phyloP scores from a whole-genome alignment of 495 filamentous ascomycete species.

The Neurospora sp. region DNA sequence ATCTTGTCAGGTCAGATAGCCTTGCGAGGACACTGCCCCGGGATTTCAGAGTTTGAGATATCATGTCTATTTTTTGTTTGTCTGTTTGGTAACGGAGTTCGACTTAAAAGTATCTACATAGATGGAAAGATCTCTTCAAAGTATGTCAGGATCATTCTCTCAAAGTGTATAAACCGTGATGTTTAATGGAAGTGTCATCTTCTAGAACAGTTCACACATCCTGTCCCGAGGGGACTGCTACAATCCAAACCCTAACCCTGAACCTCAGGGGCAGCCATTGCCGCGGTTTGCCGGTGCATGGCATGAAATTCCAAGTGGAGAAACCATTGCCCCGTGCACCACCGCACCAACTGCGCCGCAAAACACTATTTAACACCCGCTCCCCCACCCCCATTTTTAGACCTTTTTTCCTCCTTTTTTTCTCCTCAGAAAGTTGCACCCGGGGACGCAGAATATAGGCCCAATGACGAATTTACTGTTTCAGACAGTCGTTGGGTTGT shows the following conservation, averaged over 20 bases:
- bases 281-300: neutral
- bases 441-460: slow-evolving; percentile 34
- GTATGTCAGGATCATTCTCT: neutral
- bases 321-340: neutral
- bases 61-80: neutral
- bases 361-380: neutral
- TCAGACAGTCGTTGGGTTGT: slow-evolving; percentile 32
- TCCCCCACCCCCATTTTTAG: neutral
- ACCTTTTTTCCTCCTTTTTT: slow-evolving; percentile 12
- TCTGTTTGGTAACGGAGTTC: neutral
- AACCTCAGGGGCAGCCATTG: neutral
- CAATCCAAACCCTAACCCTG: neutral
- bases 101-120: neutral
- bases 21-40: neutral
- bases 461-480: slow-evolving; percentile 18
- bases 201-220: neutral
- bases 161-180: neutral
- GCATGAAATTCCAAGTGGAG: neutral
- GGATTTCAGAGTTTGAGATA: neutral
- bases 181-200: neutral
- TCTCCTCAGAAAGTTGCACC: slow-evolving; percentile 37
- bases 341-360: neutral
- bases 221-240: neutral
- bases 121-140: neutral
- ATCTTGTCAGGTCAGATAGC: neutral